These are phyloP conservation scores for Cladosporium oxysporum DNA, from an alignment of 2,329 filamentous ascomycete species.

Conservation along the genomic window DNA sequence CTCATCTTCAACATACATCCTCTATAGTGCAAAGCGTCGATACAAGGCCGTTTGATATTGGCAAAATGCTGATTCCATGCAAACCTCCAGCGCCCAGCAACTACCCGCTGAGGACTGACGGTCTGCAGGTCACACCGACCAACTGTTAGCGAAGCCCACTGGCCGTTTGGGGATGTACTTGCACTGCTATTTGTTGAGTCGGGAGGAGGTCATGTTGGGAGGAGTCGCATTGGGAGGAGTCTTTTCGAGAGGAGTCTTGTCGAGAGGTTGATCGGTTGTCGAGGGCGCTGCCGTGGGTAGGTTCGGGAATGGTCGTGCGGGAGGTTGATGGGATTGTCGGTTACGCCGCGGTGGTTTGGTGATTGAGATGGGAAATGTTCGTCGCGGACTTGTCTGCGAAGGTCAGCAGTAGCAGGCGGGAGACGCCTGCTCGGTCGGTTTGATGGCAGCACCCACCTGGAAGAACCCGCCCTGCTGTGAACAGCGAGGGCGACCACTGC, in stretches of 20 bases:
- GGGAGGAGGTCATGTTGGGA: too few relatives aligned
- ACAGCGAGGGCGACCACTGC: neutral
- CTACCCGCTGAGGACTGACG: slow-evolving; percentile 1
- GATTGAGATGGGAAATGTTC: neutral
- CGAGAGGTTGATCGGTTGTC: too few relatives aligned
- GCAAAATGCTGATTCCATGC: neutral
- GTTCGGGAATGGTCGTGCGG: neutral
- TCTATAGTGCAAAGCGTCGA: neutral
- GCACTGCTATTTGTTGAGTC: neutral
- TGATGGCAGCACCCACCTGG: neutral
- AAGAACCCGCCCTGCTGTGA: slow-evolving; percentile 1
- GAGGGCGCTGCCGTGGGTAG: too few relatives aligned
- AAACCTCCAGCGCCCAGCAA: slow-evolving; percentile 3
- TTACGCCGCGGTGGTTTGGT: neutral
- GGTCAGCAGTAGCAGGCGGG: neutral
- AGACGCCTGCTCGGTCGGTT: neutral
- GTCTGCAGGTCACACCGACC: neutral
- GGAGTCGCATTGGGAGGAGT: too few relatives aligned
- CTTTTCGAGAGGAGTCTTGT: too few relatives aligned
- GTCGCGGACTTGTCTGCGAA: neutral
- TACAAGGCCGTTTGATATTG: neutral
- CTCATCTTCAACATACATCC: neutral
- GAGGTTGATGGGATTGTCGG: neutral
- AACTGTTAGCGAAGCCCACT: neutral
- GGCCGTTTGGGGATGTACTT: neutral